Base-by-base conservation (phyloP, 225 moss, liverwort and hornwort species). In the Rhytidiadelphus loreus region DNA sequence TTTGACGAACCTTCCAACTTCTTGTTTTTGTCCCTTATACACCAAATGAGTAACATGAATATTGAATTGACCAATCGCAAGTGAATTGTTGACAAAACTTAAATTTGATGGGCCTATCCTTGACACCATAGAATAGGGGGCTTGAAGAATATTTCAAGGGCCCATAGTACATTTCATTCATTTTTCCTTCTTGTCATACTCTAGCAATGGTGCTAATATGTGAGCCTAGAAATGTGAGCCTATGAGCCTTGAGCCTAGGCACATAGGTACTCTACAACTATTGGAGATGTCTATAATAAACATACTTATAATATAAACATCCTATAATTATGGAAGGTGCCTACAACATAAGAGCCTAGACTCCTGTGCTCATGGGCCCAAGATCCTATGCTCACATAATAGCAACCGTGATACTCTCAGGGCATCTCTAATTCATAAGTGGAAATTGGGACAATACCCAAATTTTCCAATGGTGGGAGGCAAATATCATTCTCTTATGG, bases 401-500 rank as follows among this genome's bases (percentile, higher is more conserved):
- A n/a, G n/a, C n/a, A n/a, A n/a, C n/a, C n/a, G n/a, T n/a, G n/a
- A n/a, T 43, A 16, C 5, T 43, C 43, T 43, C 14, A 69, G 4
- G 12, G 23, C 12, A 37, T 22, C 12, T 2, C 22, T 7, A n/a
- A 66, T 66, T 22, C 21, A 66, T 22, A 12, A 66, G 12, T 12
- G 0, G 12, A n/a, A 66, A 21, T 2, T 21, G 2, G 1, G 1
- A n/a, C 2, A 37, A 3, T 4, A 66, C 1, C 0, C 0, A 2
- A 66, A 12, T 66, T 66, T 66, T 66, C 4, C 1, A 22, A 0
- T n/a, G 12, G 21, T n/a, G 0, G 4, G 22, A 66, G 2, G 21
- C 0, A 1, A 4, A 6, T 0, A 0, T 22, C n/a, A 12, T 66
- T 37, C 2, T 2, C 1, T 22, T 66, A 2, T 1, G 0, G 2